phyloP scores from a whole-genome alignment of 164 flowering plant genomes.

The Vitis rupestris region DNA sequence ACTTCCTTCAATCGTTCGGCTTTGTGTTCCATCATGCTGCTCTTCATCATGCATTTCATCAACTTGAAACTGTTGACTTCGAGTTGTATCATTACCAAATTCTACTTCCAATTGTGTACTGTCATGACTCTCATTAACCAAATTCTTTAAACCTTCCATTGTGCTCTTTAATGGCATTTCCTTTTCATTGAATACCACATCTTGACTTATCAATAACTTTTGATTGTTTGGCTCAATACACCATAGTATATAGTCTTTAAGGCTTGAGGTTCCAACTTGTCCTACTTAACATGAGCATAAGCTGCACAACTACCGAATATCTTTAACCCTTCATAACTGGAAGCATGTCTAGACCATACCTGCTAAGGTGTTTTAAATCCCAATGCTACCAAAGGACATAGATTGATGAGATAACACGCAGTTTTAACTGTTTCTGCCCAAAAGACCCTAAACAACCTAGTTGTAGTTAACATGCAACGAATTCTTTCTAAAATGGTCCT shows the following conservation, averaged over 20 bases:
- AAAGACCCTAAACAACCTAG: neutral
- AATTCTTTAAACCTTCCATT: no score
- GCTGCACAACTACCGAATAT: constrained; percentile 6
- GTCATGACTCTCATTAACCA: no score
- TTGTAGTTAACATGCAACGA: neutral
- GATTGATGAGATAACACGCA: constrained; percentile 9
- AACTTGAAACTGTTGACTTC: no score
- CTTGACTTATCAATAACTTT: no score
- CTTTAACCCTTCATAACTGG: neutral
- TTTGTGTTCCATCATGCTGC: no score
- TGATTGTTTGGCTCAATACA: no score
- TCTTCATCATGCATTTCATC: no score
- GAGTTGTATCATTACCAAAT: no score
- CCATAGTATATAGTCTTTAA: neutral
- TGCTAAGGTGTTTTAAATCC: neutral
- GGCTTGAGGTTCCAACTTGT: constrained; percentile 7
- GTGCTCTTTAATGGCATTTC: no score
- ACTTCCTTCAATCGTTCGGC: no score
- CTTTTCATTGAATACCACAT: no score
- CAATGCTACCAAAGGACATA: neutral
- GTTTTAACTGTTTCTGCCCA: neutral
- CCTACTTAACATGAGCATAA: constrained; percentile 5
- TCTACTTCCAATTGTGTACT: no score
- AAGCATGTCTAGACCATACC: neutral
- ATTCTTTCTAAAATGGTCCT: constrained; percentile 4